Base-by-base conservation (phyloP, 768 basidiomycete genomes). In the Naganishia vishniacii region DNA sequence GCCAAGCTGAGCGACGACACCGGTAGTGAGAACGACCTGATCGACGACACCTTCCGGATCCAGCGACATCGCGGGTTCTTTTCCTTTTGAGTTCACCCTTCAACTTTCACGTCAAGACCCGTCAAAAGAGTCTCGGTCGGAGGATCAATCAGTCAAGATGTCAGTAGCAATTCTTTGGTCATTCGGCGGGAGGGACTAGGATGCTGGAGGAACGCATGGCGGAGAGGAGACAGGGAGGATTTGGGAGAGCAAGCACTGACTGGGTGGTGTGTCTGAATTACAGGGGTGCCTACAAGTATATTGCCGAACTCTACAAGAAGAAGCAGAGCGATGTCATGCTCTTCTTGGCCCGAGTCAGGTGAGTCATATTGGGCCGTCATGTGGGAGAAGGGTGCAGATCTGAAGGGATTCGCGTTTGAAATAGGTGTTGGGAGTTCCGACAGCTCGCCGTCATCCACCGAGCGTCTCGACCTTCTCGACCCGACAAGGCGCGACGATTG, bases 341-440 rank as follows among this genome's bases (percentile, higher is more conserved):
- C 71, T 99, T 99, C 83, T 84, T 99, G 70, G 87, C 94, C 75
- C 92, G 95, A 75, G 94, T 99, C 70, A 84, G 94, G 87, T 91
- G 77, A 49, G 86, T 80, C 48, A 47, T 42, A n/a, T 42, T 48
- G 61, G 20, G n/a, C 23, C 20, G 44, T 44, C 11, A 40, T 28
- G n/a, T n/a, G n/a, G n/a, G n/a, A n/a, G n/a, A n/a, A n/a, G n/a
- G n/a, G n/a, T n/a, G n/a, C n/a, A n/a, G n/a, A n/a, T n/a, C n/a
- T n/a, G n/a, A n/a, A n/a, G n/a, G n/a, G n/a, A n/a, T n/a, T n/a
- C n/a, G n/a, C n/a, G n/a, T n/a, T n/a, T n/a, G n/a, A n/a, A n/a
- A n/a, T n/a, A 91, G 89, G 73, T 94, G 91, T 85, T 95, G 93
- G 93, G 93, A 97, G 77, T 95, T 92, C 82, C 89, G 95, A 70